Evolutionary conservation across 108 stramenopile species (phyloP).

Genomic region (Cylindrotheca fusiformis): DNA sequence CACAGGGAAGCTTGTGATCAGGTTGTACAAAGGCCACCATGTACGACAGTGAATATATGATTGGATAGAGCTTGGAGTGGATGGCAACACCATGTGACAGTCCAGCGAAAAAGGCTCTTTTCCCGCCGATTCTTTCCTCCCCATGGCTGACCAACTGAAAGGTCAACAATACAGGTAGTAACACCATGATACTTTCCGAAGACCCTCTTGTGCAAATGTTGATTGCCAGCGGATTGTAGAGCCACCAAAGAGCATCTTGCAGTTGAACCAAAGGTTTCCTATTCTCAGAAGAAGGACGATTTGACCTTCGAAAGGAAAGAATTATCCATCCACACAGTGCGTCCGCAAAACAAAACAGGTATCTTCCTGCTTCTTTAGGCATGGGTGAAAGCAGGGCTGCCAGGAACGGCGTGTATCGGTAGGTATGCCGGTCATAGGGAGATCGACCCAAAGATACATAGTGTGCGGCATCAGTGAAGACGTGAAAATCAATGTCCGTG

Average conservation of each 20-base stretch:
- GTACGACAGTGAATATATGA: slow-evolving; percentile 82
- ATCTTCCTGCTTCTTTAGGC: slow-evolving; percentile 49
- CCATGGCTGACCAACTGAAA: slow-evolving; percentile 37
- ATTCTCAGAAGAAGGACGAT: slow-evolving; percentile 1
- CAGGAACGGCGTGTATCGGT: slow-evolving; percentile 98
- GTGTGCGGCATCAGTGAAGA: slow-evolving; percentile 80
- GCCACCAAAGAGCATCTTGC: slow-evolving; percentile 73
- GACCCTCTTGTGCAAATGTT: slow-evolving; percentile 94
- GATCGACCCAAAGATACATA: slow-evolving; percentile 56
- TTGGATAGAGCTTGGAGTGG: slow-evolving; percentile 82
- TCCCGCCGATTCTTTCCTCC: not conserved
- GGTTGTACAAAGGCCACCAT: slow-evolving; percentile 53
- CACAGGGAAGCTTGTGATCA: slow-evolving; percentile 15
- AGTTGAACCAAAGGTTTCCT: slow-evolving; percentile 19
- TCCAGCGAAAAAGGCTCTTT: slow-evolving; percentile 54
- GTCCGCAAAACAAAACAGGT: slow-evolving; percentile 84
- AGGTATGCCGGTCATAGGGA: slow-evolving; percentile 95
- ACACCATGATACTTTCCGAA: slow-evolving; percentile 80
- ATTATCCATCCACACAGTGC: slow-evolving; percentile 79
- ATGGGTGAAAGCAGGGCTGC: slow-evolving; percentile 61
- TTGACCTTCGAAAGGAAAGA: slow-evolving; percentile 25
- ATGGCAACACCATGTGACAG: slow-evolving; percentile 80
- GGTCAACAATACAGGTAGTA: slow-evolving; percentile 80
- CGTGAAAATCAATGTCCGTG: slow-evolving; percentile 89
- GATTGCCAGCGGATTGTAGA: slow-evolving; percentile 90